Conservation (phyloP, 441 rosid genomes). For the Erodium texanum region DNA sequence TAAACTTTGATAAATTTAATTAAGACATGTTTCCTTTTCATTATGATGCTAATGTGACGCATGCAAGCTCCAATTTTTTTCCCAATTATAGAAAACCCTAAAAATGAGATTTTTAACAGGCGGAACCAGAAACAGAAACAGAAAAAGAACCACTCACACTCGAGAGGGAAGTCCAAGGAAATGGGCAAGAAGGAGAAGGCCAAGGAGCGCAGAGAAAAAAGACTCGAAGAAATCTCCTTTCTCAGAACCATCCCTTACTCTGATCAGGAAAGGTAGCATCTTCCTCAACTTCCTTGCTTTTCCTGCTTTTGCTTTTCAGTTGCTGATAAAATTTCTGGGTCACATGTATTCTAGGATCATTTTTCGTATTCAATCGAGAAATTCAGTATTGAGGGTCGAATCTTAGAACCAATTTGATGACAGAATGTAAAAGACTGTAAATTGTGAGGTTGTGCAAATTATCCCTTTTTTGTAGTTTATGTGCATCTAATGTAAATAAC, state of each 20-base stretch:
- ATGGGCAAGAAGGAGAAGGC: constrained; percentile 41
- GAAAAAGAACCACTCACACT: neutral
- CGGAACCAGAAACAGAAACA: neutral
- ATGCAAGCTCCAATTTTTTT: neutral
- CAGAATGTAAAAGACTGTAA: neutral
- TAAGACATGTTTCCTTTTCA: too few species aligned
- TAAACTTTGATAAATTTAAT: too few species aligned
- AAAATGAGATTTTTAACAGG: too few species aligned
- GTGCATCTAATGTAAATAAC: neutral
- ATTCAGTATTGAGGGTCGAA: neutral
- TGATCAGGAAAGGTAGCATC: constrained; percentile 58
- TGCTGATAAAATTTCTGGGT: neutral
- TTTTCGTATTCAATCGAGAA: neutral
- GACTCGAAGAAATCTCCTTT: constrained; percentile 73
- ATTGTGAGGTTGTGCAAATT: neutral
- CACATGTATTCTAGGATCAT: neutral
- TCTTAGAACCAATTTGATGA: neutral
- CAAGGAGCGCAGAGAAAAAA: constrained; percentile 65
- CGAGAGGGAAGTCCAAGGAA: neutral
- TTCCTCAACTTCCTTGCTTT: neutral
- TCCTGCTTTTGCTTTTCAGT: neutral
- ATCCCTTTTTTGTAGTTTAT: neutral
- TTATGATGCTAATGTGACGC: too few species aligned
- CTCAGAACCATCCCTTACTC: constrained; percentile 84
- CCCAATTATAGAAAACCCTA: neutral